Conservation (phyloP, 129 eudicot species). For the Flaveria sonorensis region DNA sequence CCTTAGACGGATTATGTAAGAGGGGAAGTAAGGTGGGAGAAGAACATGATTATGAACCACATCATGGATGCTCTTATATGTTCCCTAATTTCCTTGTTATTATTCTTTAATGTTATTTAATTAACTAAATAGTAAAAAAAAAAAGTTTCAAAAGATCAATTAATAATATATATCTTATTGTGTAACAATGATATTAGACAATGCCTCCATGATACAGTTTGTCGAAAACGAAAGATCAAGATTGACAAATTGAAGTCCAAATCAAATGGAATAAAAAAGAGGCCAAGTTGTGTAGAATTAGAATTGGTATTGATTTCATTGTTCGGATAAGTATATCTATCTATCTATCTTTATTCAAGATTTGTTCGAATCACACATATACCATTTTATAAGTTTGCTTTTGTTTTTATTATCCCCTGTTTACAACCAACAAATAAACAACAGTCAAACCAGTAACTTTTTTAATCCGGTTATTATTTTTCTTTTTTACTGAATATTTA, state of each 20-base stretch:
- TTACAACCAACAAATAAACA: too few species aligned
- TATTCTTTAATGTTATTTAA: neutral
- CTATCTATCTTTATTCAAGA: slow-evolving; percentile 3
- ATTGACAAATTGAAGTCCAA: slow-evolving; percentile 5
- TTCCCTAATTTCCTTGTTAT: neutral
- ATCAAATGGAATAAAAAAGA: slow-evolving; percentile 13
- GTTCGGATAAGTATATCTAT: slow-evolving; percentile 25
- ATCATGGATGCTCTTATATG: too few species aligned
- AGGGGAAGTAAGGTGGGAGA: too few species aligned
- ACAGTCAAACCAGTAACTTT: too few species aligned
- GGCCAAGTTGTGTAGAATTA: slow-evolving; percentile 28
- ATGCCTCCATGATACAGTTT: neutral
- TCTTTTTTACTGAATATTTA: too few species aligned
- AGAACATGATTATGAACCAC: too few species aligned
- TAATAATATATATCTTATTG: neutral
- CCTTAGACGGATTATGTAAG: too few species aligned
- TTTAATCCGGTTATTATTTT: too few species aligned
- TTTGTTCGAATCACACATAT: slow-evolving; percentile 20
- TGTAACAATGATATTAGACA: neutral
- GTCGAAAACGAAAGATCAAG: neutral
- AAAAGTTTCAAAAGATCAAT: neutral
- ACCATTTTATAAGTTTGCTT: neutral
- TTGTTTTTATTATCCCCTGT: neutral
- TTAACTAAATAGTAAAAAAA: neutral
- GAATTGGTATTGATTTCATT: slow-evolving; percentile 26